Conservation (phyloP, 2,329 filamentous ascomycete genomes). For the Aureobasidium melanogenum region DNA sequence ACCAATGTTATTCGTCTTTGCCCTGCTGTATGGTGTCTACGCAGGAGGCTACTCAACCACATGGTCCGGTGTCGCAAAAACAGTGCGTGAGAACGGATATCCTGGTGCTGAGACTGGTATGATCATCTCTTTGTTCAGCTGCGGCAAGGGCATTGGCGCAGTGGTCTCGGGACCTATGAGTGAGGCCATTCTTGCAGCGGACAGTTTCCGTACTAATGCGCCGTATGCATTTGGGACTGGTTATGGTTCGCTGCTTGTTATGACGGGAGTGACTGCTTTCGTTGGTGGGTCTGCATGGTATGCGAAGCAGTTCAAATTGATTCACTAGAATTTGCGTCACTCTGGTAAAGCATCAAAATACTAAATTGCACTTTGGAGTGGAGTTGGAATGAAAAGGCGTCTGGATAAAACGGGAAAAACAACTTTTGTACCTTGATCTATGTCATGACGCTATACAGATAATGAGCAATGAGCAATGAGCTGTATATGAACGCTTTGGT, state of each 20-base stretch:
- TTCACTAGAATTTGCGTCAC: background rate
- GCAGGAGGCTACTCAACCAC: conserved; percentile 32
- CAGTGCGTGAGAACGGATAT: conserved; percentile 15
- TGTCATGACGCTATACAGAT: background rate
- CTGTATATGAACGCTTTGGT: background rate
- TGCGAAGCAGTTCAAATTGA: conserved; percentile 16
- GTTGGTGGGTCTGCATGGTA: conserved; percentile 21
- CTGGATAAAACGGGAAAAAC: background rate
- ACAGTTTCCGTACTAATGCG: conserved; percentile 28
- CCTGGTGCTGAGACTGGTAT: conserved; percentile 36
- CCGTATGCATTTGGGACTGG: conserved; percentile 34
- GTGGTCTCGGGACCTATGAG: conserved; percentile 44
- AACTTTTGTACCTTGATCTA: background rate
- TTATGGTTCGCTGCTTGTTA: conserved; percentile 34
- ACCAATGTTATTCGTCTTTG: conserved; percentile 34
- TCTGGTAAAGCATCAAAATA: background rate
- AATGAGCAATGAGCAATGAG: background rate
- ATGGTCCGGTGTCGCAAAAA: conserved; percentile 23
- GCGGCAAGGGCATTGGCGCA: conserved; percentile 44
- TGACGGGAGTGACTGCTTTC: conserved; percentile 33
- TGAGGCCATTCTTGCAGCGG: conserved; percentile 34
- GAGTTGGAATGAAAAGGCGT: background rate
- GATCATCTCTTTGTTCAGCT: conserved; percentile 39
- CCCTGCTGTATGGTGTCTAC: conserved; percentile 34
- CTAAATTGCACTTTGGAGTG: background rate